A percentile compares a stretch with the other conserved stretches of the same genome.
These are phyloP conservation scores for Calocybe gangraenosa DNA, from an alignment of 768 basidiomycete species.

Conservation along the genomic window DNA sequence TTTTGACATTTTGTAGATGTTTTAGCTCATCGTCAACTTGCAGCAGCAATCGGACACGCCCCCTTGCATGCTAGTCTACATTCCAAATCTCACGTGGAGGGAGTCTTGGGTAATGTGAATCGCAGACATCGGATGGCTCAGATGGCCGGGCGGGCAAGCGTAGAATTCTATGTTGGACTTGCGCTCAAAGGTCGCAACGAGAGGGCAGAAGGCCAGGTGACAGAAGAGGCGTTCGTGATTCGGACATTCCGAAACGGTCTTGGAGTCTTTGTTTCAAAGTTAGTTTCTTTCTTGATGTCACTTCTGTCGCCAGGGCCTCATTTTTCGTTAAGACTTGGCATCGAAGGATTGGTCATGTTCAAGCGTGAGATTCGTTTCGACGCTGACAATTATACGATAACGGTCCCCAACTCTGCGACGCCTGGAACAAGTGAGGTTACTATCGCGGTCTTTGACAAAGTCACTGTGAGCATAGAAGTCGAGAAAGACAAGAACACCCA, in stretches of 20 bases:
- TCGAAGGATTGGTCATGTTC: constrained; percentile 94
- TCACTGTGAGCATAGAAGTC: constrained; percentile 83
- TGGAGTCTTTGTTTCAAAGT: constrained; percentile 96
- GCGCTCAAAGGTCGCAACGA: constrained; percentile 73
- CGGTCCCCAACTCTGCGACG: constrained; percentile 44
- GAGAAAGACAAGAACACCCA: constrained; percentile 96
- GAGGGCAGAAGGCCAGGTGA: constrained; percentile 40
- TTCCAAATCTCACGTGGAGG: constrained; percentile 85
- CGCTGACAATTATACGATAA: constrained; percentile 84
- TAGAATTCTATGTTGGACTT: constrained; percentile 96
- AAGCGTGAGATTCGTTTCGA: constrained; percentile 88
- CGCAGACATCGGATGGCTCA: constrained; percentile 94
- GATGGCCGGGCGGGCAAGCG: constrained; percentile 93
- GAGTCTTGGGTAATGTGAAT: constrained; percentile 82
- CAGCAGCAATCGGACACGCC: constrained; percentile 82
- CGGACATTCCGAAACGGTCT: constrained; percentile 92
- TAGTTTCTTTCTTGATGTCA: constrained; percentile 23
- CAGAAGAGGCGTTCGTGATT: constrained; percentile 90
- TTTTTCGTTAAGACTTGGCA: constrained; percentile 62
- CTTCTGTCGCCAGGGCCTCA: background rate
- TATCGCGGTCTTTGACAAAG: constrained; percentile 92
- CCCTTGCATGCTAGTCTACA: constrained; percentile 86
- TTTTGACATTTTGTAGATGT: constrained; percentile 54
- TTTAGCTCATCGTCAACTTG: constrained; percentile 87
- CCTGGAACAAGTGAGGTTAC: constrained; percentile 38